Evolutionary conservation across 108 stramenopile species (phyloP), one percentile per base, ranked within the genome.

Genomic region (Stephanodiscus minutulus): DNA sequence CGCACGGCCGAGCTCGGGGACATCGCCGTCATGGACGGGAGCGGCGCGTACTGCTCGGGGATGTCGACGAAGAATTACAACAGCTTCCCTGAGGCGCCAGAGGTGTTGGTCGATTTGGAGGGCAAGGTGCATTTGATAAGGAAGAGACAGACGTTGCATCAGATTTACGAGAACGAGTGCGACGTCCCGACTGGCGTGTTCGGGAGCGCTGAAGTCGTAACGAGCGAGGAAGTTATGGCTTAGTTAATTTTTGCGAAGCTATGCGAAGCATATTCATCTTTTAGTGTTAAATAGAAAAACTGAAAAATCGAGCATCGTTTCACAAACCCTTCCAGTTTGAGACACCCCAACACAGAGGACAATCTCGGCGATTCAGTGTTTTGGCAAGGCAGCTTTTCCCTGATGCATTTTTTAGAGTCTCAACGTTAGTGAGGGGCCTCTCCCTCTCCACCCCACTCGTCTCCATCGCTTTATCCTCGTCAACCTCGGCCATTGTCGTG

Each of bases 21-120:
- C 77, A 74, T 96, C 57, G 58, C 90, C 0, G 89, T 97, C 33
- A 96, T 99, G 82, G 97, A 97, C 81, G 97, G 97, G 60, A 94
- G 93, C 66, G 98, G 98, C 25, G 98, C 98, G 9, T 99, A 99
- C 83, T 98, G 97, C 72, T 50, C 91, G 13, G 96, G 95, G 22
- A 99, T 99, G 98, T 93, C 92, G 70, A 88, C 97, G 25, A 98
- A 98, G 86, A 97, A 98, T 84, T 99, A 99, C 91, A 99, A 99
- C 72, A 91, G 90, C 57, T 99, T 98, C 82, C 98, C 98, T 5
- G 97, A 98, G 73, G 94, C 97, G 8, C 95, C 97, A 12, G 98
- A 98, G 86, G 83, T 79, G 13, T 50, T 83, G 55, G 78, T 88
- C 7, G 85, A 76, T 41, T 33, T 63, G 61, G 72, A 81, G 5